Conservation (phyloP, 192 early-diverging fungal species). For the Chytriomyces confervae region DNA sequence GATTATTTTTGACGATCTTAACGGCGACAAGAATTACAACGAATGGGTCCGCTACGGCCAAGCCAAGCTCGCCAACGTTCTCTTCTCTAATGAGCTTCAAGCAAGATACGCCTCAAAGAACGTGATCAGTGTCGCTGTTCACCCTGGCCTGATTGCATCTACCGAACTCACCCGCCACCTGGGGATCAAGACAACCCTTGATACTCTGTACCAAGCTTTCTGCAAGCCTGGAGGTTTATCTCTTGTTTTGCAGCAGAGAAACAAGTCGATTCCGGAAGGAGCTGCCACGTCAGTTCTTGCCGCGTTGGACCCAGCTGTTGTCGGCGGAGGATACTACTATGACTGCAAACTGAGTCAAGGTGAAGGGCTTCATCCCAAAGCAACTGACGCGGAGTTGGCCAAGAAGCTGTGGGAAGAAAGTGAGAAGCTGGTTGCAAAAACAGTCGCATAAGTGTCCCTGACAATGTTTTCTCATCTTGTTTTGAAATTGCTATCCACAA, state of each 20-base stretch:
- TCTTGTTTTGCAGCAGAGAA: background rate
- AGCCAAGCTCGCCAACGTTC: conserved; percentile 41
- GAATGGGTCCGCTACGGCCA: conserved; percentile 30
- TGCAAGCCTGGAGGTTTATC: background rate
- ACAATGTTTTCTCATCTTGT: too few species aligned
- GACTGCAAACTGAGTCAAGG: conserved; percentile 25
- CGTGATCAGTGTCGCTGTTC: background rate
- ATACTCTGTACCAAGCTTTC: background rate
- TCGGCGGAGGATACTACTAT: conserved; percentile 31
- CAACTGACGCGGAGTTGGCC: conserved; percentile 22
- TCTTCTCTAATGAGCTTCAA: conserved; percentile 27
- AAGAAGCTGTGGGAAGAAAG: conserved; percentile 22
- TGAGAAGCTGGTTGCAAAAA: conserved; percentile 26
- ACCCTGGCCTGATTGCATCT: conserved; percentile 1
- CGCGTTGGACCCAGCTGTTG: conserved; percentile 35
- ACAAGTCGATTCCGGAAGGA: conserved; percentile 33
- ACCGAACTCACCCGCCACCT: background rate
- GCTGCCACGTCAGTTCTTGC: conserved; percentile 32
- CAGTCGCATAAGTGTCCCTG: background rate
- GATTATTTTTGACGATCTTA: conserved; percentile 33
- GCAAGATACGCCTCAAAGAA: background rate
- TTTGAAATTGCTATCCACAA: too few species aligned
- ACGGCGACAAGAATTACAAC: conserved; percentile 33
- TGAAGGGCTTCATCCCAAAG: background rate
- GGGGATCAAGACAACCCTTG: background rate